Conservation (phyloP, 371 early-diverging fungal genomes). For the Blakeslea trispora region DNA sequence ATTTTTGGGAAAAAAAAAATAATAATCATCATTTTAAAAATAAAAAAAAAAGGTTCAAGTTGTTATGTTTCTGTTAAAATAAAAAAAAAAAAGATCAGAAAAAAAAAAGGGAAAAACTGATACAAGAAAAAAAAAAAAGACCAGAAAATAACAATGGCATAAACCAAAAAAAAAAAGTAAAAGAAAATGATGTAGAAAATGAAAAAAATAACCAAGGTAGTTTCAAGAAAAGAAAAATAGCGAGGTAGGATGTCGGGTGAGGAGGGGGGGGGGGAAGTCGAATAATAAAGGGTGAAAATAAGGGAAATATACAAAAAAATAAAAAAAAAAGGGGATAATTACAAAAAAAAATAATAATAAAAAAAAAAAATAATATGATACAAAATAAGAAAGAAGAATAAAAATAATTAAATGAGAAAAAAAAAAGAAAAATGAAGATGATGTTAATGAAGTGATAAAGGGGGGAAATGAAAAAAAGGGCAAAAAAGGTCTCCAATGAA, state of each 20-base stretch:
- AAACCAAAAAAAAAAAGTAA: constrained; percentile 10
- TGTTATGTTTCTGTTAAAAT: constrained; percentile 1
- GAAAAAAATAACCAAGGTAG: constrained; percentile 3
- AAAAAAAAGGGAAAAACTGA: too few relatives aligned
- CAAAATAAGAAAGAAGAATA: constrained; percentile 8
- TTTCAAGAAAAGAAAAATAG: background rate
- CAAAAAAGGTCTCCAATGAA: background rate
- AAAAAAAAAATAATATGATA: constrained; percentile 8
- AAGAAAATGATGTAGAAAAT: constrained; percentile 4
- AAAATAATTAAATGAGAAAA: constrained; percentile 3
- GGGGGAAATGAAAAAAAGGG: background rate
- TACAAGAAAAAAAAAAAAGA: constrained; percentile 3
- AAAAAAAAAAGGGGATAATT: constrained; percentile 14
- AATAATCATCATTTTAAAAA: too few relatives aligned
- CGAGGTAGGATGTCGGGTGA: background rate
- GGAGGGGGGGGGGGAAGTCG: constrained; percentile 1
- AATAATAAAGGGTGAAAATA: constrained; percentile 12
- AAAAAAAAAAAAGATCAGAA: constrained; percentile 17
- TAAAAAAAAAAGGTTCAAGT: constrained; percentile 9
- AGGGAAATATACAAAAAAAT: constrained; percentile 14
- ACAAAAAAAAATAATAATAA: constrained; percentile 12
- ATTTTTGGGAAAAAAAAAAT: background rate
- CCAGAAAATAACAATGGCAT: constrained; percentile 2
- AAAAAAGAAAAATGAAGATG: constrained; percentile 3
- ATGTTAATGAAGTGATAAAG: background rate